phyloP scores from a whole-genome alignment of 352 stramenopile genomes.

The Phytophthora aleatoria region DNA sequence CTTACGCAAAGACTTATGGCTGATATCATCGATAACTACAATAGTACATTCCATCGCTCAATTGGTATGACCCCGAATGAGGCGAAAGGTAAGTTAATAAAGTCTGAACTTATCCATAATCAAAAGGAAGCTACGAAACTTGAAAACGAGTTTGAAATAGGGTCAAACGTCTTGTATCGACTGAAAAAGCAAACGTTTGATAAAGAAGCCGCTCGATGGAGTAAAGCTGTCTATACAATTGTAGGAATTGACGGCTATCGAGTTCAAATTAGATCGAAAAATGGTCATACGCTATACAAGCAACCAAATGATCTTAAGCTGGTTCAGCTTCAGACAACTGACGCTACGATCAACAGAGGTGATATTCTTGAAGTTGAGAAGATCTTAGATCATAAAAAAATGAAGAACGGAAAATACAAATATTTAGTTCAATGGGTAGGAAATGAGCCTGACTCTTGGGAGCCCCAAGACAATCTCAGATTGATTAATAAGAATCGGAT shows the following conservation, averaged over 20 bases:
- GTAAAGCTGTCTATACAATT: constrained; percentile 10
- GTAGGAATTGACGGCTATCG: constrained; percentile 13
- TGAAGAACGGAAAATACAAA: constrained; percentile 1
- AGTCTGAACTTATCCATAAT: constrained; percentile 12
- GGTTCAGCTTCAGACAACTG: constrained; percentile 6
- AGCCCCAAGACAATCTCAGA: constrained; percentile 7
- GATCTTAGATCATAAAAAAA: neutral
- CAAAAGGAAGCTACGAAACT: neutral
- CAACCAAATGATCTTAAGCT: constrained; percentile 20
- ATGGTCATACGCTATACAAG: constrained; percentile 13
- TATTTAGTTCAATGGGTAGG: constrained; percentile 1
- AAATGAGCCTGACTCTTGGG: constrained; percentile 4
- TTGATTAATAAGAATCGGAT: constrained; percentile 1
- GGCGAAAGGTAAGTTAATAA: neutral
- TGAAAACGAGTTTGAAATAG: constrained; percentile 1
- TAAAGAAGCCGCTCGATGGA: constrained; percentile 9
- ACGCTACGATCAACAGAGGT: constrained; percentile 10
- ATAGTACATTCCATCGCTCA: neutral
- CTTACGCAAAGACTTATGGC: neutral
- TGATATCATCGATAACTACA: neutral
- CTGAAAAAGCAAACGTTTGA: constrained; percentile 2
- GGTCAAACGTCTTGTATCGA: constrained; percentile 4
- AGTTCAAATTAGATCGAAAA: constrained; percentile 12
- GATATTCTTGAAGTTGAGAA: constrained; percentile 16
- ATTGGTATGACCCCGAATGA: neutral